These are phyloP conservation scores for Globisporangium sylvaticum DNA, from an alignment of 352 stramenopile genomes.

Conservation along the genomic window DNA sequence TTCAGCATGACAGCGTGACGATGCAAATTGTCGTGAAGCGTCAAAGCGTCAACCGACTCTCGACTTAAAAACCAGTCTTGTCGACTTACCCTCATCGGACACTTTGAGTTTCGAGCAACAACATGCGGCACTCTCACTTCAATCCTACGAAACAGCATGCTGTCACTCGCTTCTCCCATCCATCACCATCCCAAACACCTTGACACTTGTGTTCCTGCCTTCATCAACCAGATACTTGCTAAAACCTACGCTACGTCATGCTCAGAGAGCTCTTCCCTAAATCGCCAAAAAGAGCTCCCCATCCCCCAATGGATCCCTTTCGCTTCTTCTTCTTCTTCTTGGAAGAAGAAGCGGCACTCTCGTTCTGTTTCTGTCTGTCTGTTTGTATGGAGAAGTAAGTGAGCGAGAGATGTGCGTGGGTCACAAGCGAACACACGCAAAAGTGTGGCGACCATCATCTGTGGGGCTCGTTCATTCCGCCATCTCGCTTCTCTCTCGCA, in stretches of 20 bases:
- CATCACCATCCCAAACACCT: too few species aligned
- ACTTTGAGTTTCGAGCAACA: not conserved
- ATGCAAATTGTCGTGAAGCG: too few species aligned
- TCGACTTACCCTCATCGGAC: not conserved
- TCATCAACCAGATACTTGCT: not conserved
- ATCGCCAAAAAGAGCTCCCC: not conserved
- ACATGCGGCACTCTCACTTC: not conserved
- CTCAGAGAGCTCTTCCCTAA: not conserved
- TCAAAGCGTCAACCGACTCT: too few species aligned
- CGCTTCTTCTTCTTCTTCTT: not conserved
- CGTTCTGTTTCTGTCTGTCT: not conserved
- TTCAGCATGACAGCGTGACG: too few species aligned
- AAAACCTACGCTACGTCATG: not conserved
- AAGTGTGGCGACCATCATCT: not conserved
- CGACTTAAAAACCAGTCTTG: too few species aligned
- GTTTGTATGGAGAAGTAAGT: not conserved
- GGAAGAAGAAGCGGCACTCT: not conserved
- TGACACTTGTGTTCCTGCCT: too few species aligned
- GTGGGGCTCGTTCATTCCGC: not conserved
- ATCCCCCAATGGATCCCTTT: conserved; percentile 1
- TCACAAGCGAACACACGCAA: not conserved
- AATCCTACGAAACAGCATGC: not conserved
- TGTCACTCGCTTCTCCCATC: not conserved
- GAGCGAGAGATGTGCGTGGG: not conserved
- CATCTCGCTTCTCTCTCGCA: conserved; percentile 3